Evolutionary conservation across 306 rosid species (phyloP), one percentile per base, ranked within the genome.

Genomic region (Luffa aegyptiaca): DNA sequence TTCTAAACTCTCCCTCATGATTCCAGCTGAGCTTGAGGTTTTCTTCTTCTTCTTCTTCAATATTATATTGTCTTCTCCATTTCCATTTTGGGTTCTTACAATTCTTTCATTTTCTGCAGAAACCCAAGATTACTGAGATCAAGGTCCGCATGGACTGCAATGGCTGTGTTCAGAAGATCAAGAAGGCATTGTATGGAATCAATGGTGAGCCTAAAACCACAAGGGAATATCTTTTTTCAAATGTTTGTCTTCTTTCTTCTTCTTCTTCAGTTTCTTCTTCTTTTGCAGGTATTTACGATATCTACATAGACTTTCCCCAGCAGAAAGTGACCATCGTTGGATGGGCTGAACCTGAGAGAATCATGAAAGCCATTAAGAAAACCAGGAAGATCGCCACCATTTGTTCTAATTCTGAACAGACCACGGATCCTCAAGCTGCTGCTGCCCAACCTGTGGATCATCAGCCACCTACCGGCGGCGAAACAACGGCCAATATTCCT

Each of bases 91-190:
- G 74, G 51, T 39, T 42, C 42, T 81, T 44, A 82, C 42, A 52
- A 46, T 26, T 41, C 20, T 45, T 42, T 36, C 12, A 46, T 80
- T 83, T 61, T 63, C 80, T 89, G 92, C 88, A 89, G 96, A 89
- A 82, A 87, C 88, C 87, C 77, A 92, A 81, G 65, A 77, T 90
- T 79, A 91, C 97, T 5, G 92, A 88, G 82, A 90, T 93, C 78
- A 89, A 91, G 79, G 94, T 95, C 84, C 91, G 97, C 10, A 93
- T 93, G 85, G 97, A 93, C 87, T 95, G 99, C 51, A 93, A 95
- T 66, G 97, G 99, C 8, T 95, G 99, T n/a, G 91, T 90, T 18
- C 93, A 89, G 73, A 93, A 95, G 97, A 89, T 95, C 71, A 95
- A 87, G 87, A 95, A 88, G 82, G 93, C 94, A 16, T 81, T 95